Evolutionary conservation across 2,329 filamentous ascomycete species (phyloP), one percentile per base, ranked within the genome.

Genomic region (Hawksworthiomyces lignivorus): DNA sequence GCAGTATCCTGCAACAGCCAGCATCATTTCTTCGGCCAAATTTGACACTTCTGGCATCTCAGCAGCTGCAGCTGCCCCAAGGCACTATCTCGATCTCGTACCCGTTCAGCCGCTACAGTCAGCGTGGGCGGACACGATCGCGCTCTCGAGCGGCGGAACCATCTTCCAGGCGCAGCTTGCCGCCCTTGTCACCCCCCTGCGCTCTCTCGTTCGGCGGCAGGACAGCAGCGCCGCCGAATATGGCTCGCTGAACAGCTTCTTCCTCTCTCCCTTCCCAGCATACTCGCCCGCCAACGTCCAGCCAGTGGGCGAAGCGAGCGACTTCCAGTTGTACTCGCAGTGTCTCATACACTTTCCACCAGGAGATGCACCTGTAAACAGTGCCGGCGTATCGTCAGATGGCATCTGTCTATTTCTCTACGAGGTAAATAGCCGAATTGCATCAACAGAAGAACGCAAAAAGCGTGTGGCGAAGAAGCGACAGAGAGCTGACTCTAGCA

Each of bases 351-450:
- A 64, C 34, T 52, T 71, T 8, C 58, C 62, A 6, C 53, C 56
- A 22, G 48, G 50, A 14, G 52, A 57, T 34, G 59, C 57, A 29
- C 54, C 48, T 17, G 48, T 51, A 24, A 53, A 48, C 9, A 50
- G 52, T 19, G 53, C 52, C 18, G 53, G 53, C 11, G 36, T 44
- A 2, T 36, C 43, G 9, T 54, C 57, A 17, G 65, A 69, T 31
- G 64, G 63, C 27, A 57, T 72, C 30, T 75, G 68, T 46, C 54
- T 70, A 31, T 75, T 76, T 51, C 55, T 76, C 17, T 77, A 72
- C 50, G 69, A 77, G 62, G 73, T 76, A 52, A 44, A 64, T 26
- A 26, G 12, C 8, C 12, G 8, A 8, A 52, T 48, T 26, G 5
- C 22, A 8, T n/a, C 20, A 10, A n/a, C 12, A 11, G 11, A 5